Evolutionary conservation across 768 basidiomycete species (phyloP), one percentile per base, ranked within the genome.

Genomic region (Scleroderma citrinum): DNA sequence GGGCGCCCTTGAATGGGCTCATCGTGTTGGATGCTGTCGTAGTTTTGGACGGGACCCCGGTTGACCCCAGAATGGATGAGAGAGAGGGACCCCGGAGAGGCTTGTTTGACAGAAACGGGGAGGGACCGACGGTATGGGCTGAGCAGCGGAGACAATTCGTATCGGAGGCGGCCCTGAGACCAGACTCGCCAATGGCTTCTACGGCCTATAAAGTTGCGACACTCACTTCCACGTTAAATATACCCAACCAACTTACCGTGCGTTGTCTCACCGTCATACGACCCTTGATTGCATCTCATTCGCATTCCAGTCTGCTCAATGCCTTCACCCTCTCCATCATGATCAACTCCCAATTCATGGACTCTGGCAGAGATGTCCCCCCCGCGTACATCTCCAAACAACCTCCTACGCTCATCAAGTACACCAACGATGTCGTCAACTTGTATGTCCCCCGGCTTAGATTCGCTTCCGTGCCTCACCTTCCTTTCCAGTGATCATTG

Each of bases 401-500:
- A n/a, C 67, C 66, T 24, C 58, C 65, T 12, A 83, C 82, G 43
- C 84, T 83, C 1, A 68, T 82, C 46, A 60, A 69, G 7, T 77
- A 76, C 55, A 65, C 73, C 6, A 73, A 66, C 17, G 69, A 73
- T 45, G 69, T 79, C 50, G 70, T 76, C 35, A 69, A 78, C 56
- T 81, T 78, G 84, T 85, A 57, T 59, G 77, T 71, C 16, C 5
- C 51, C 42, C 46, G 39, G 26, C 5, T 23, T 7, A 32, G 20
- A 14, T 48, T 42, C 37, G 21, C 40, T 41, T 35, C 11, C 1
- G 38, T 17, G 21, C n/a, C 34, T 16, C 14, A 46, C 56, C 23
- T 61, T 26, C 12, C 5, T 44, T 29, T 21, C 29, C 50, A 88
- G 86, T 54, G 82, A 87, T 54, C 78, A 78, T 40, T 88, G 85